Evolutionary conservation across 2,329 filamentous ascomycete genomes (phyloP).

Genomic region (Dryadomyces sulphureus): DNA sequence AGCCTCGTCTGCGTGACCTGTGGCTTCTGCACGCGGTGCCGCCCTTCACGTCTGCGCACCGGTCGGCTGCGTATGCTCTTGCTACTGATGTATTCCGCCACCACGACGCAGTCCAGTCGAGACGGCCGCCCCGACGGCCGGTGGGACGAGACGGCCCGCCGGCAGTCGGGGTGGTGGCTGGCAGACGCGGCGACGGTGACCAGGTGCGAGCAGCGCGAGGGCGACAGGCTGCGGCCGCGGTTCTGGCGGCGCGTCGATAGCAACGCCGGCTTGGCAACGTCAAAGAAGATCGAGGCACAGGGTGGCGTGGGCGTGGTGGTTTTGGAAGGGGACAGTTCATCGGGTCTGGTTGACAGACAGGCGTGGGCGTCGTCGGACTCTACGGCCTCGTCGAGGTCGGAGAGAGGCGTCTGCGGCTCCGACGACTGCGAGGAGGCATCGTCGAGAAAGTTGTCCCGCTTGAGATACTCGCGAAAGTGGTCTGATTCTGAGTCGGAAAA

Average conservation of each 20-base stretch:
- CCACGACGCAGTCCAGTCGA: not conserved
- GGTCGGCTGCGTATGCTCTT: not conserved
- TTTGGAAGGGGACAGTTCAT: not conserved
- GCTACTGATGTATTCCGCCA: not conserved
- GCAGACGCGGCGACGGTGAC: not conserved
- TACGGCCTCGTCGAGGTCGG: constrained; percentile 17
- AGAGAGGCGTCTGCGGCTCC: constrained; percentile 28
- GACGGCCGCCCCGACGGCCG: not conserved
- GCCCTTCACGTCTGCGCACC: not conserved
- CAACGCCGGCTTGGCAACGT: not conserved
- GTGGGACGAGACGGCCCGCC: not conserved
- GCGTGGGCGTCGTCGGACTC: not conserved
- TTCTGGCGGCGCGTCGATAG: not conserved
- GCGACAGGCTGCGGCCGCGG: constrained; percentile 1
- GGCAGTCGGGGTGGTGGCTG: not conserved
- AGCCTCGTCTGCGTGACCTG: not conserved
- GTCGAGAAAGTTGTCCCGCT: constrained; percentile 15
- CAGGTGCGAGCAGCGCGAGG: not conserved
- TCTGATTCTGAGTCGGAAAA: constrained; percentile 36
- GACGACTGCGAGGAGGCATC: constrained; percentile 29
- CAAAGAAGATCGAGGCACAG: not conserved
- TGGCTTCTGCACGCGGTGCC: not conserved
- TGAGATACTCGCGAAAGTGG: constrained; percentile 15
- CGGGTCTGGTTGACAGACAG: not conserved
- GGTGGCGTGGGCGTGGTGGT: not conserved